phyloP scores from a whole-genome alignment of 805 yeast species.

The Pichia californica region DNA sequence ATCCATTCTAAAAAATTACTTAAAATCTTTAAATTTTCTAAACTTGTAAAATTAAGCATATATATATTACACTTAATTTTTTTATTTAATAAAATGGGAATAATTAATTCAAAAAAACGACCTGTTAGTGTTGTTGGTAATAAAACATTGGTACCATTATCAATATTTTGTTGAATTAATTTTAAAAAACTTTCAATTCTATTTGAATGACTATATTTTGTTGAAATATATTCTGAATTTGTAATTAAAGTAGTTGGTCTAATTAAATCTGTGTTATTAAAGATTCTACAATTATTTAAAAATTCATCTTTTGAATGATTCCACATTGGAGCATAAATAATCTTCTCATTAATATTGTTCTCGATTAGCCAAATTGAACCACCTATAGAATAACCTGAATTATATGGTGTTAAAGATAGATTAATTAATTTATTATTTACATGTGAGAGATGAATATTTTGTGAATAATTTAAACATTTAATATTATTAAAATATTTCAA shows the following conservation, averaged over 20 bases:
- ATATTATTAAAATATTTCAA: constrained; percentile 76
- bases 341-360: constrained; percentile 64
- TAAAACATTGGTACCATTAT: constrained; percentile 73
- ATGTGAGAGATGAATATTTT: constrained; percentile 41
- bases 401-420: constrained; percentile 67
- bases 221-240: constrained; percentile 55
- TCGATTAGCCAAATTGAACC: constrained; percentile 81
- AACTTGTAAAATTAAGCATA: constrained; percentile 71
- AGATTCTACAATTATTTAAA: constrained; percentile 56
- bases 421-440: constrained; percentile 51
- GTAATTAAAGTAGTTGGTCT: constrained; percentile 84
- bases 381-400: constrained; percentile 90
- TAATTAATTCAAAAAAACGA: constrained; percentile 71
- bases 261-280: constrained; percentile 48
- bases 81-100: constrained; percentile 44
- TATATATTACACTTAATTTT: constrained; percentile 22
- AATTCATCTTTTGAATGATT: constrained; percentile 88
- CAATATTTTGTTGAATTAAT: constrained; percentile 57
- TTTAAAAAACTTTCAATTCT: constrained; percentile 59
- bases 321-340: constrained; percentile 91
- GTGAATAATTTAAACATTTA: constrained; percentile 68
- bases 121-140: constrained; percentile 80
- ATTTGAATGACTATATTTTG: constrained; percentile 52
- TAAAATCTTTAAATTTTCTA: constrained; percentile 73
- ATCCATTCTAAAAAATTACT: constrained; percentile 94